These are phyloP conservation scores for Phytophthora sansomeana DNA, from an alignment of 352 stramenopile species.

Conservation along the genomic window DNA sequence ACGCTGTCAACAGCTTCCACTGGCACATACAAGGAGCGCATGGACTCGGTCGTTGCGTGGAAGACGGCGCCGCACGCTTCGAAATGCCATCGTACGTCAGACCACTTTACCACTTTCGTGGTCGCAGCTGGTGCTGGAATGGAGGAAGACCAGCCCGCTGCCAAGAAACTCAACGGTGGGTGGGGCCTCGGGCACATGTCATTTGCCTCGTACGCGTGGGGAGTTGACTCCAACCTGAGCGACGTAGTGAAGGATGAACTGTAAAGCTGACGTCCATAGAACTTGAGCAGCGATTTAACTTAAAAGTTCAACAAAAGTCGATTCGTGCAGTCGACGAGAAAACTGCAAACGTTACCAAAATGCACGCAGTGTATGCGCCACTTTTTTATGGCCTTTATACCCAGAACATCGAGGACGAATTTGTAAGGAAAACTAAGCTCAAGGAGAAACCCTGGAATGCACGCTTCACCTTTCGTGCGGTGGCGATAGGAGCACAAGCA, in stretches of 20 bases:
- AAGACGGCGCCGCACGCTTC: conserved; percentile 45
- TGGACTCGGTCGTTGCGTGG: conserved; percentile 44
- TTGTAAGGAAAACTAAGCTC: too few relatives aligned
- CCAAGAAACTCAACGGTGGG: conserved; percentile 43
- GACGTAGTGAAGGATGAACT: conserved; percentile 37
- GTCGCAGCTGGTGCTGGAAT: conserved; percentile 56
- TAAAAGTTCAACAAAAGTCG: not conserved
- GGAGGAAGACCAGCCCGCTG: conserved; percentile 37
- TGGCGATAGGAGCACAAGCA: not conserved
- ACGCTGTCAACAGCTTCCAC: conserved; percentile 33
- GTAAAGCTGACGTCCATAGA: conserved; percentile 17
- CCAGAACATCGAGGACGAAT: too few relatives aligned
- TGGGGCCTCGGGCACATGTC: conserved; percentile 53
- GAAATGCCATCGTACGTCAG: conserved; percentile 50
- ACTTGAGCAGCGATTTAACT: too few relatives aligned
- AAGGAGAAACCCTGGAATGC: too few relatives aligned
- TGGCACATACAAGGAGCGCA: conserved; percentile 33
- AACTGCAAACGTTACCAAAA: too few relatives aligned
- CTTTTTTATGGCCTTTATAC: too few relatives aligned
- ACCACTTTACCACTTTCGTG: conserved; percentile 63
- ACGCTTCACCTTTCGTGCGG: not conserved
- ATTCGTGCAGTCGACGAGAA: too few relatives aligned
- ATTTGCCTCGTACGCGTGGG: conserved; percentile 49
- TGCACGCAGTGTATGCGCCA: too few relatives aligned
- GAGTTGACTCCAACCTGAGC: conserved; percentile 36